Evolutionary conservation across 305 asterid species (phyloP), one percentile per base, ranked within the genome.

Genomic region (Fraxinus ornus): DNA sequence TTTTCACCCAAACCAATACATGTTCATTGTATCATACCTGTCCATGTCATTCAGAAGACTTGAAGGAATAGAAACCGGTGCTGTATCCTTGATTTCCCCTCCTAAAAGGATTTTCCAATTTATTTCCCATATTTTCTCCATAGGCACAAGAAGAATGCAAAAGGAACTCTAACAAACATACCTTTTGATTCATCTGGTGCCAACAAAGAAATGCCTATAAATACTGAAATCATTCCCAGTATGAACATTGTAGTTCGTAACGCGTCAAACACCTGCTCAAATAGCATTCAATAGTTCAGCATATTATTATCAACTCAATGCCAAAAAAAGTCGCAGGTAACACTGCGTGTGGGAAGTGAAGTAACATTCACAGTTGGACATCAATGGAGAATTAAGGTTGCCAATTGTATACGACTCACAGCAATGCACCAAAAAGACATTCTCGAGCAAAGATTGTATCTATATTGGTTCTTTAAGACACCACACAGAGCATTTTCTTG

Each of bases 141-240:
- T 17, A 12, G 47, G 76, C 44, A 49, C 55, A 44, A 22, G 24
- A 32, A 49, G 21, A 77, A 12, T 28, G 35, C 3, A 12, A 15
- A 83, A 33, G 60, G 39, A 81, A 49, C 73, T 62, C 49, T 75
- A 19, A 77, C 75, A 19, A 35, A 21, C 78, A 84, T 89, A 95
- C 99, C 99, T 95, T 89, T 93, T 55, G 95, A 80, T 77, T 95
- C 98, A 88, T 95, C 98, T 57, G 98, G 98, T 80, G 98, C 98
- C 83, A 95, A 84, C 90, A 95, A 91, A 66, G 98, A 92, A 85
- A 95, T 95, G 91, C 98, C 98, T 85, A 93, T 85, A 89, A 95
- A 95, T 39, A 93, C 98, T 85, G 93, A 93, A 80, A 90, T 75
- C 94, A 95, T 90, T 83, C 98, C 98, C 47, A 95, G 91, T 82